phyloP scores from a whole-genome alignment of 345 rosid species.

The Luvunga scandens region DNA sequence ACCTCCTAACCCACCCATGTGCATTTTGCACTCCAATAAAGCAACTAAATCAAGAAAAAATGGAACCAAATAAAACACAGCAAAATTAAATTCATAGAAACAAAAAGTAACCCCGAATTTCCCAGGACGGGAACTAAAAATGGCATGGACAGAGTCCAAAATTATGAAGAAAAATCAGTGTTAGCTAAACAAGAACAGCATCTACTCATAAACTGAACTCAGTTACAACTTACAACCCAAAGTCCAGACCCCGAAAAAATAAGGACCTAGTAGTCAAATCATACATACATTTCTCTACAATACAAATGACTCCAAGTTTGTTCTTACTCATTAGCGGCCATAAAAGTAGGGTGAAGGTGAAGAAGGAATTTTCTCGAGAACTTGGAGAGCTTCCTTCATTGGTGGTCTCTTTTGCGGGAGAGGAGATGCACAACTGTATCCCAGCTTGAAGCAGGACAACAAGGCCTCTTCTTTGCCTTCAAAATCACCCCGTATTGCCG shows the following conservation, averaged over 20 bases:
- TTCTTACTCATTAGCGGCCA: constrained; percentile 27
- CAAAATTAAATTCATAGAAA: neutral
- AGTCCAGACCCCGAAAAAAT: neutral
- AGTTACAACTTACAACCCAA: constrained; percentile 2
- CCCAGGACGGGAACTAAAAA: neutral
- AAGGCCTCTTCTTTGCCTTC: constrained; percentile 88
- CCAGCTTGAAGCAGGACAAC: constrained; percentile 75
- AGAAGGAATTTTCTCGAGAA: constrained; percentile 64
- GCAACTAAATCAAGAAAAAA: neutral
- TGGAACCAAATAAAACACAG: neutral
- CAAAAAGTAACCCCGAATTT: neutral
- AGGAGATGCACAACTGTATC: constrained; percentile 78
- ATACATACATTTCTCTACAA: constrained; percentile 27
- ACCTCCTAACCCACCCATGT: neutral
- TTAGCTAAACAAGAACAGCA: neutral
- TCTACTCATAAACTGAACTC: neutral
- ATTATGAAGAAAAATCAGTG: constrained; percentile 17
- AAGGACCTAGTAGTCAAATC: constrained; percentile 25
- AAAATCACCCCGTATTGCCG: constrained; percentile 64
- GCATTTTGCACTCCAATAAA: neutral
- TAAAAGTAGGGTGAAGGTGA: constrained; percentile 32
- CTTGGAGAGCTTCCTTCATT: constrained; percentile 76
- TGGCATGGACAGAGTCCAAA: neutral
- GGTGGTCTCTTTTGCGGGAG: constrained; percentile 80
- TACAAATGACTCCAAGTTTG: constrained; percentile 9